Evolutionary conservation across 768 basidiomycete species (phyloP).

Genomic region (Lyophyllum shimeji): DNA sequence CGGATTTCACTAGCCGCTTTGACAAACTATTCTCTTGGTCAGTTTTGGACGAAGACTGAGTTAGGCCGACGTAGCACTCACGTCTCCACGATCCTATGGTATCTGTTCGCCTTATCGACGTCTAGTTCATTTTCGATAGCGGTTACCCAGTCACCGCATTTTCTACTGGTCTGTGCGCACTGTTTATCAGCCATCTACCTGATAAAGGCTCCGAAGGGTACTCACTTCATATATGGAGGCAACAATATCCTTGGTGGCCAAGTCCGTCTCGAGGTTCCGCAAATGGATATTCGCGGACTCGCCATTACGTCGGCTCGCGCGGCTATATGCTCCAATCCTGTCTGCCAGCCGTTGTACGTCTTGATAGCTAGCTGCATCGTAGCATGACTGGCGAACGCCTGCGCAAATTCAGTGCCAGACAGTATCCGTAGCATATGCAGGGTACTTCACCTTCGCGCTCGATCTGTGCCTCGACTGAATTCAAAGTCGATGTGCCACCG

Average conservation of each 20-base stretch:
- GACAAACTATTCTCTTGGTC: background rate
- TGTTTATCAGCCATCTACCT: background rate
- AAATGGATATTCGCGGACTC: background rate
- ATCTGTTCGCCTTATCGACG: background rate
- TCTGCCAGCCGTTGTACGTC: background rate
- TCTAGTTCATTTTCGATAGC: background rate
- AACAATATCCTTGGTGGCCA: background rate
- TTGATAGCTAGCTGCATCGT: background rate
- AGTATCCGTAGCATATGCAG: background rate
- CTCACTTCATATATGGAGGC: background rate
- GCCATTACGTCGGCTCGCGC: background rate
- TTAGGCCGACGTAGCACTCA: background rate
- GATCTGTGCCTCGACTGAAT: background rate
- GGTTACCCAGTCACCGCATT: background rate
- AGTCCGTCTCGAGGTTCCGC: background rate
- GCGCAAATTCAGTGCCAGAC: background rate
- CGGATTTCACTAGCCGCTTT: background rate
- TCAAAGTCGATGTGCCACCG: background rate
- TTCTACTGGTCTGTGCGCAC: background rate
- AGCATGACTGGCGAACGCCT: background rate
- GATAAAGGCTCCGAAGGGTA: background rate
- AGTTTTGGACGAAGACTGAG: background rate
- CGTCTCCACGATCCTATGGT: background rate
- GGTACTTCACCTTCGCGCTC: background rate
- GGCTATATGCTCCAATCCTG: background rate